These are phyloP conservation scores for Cryptomeria japonica DNA, from an alignment of 75 land plant species.

Conservation along the genomic window DNA sequence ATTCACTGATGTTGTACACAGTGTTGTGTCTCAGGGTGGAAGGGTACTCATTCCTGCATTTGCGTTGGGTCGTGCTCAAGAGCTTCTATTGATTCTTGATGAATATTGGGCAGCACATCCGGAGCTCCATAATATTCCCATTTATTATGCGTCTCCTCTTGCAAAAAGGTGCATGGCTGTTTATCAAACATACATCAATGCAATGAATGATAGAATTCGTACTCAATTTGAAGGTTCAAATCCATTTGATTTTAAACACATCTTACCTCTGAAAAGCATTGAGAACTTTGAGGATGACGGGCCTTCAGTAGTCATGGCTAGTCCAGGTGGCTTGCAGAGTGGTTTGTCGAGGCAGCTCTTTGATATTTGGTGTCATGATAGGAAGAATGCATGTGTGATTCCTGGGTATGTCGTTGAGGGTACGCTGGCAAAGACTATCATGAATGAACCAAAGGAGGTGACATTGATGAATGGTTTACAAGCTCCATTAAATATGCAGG, in stretches of 20 bases:
- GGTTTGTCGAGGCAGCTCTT: conserved; percentile 93
- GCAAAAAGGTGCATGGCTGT: no score
- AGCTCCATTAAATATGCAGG: conserved; percentile 91
- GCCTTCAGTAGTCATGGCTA: conserved; percentile 94
- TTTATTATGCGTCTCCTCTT: no score
- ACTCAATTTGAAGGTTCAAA: conserved; percentile 74
- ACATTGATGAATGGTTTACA: conserved; percentile 87
- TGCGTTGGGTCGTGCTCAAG: no score
- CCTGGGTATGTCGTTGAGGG: conserved; percentile 98
- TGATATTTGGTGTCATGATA: conserved; percentile 93
- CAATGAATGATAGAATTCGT: conserved; percentile 53
- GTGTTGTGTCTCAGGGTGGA: no score
- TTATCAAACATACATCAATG: no score
- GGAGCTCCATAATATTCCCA: no score
- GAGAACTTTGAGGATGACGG: conserved; percentile 85
- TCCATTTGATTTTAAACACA: conserved; percentile 90
- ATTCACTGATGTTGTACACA: no score
- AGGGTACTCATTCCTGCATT: no score
- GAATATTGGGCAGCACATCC: no score
- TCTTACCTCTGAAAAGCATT: conserved; percentile 76
- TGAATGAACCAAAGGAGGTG: conserved; percentile 95
- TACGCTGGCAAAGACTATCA: conserved; percentile 80
- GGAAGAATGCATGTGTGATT: conserved; percentile 88
- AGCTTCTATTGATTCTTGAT: no score
- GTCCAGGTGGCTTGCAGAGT: conserved; percentile 90